Conservation (phyloP, 441 rosid species). For the Aleurites moluccanus region DNA sequence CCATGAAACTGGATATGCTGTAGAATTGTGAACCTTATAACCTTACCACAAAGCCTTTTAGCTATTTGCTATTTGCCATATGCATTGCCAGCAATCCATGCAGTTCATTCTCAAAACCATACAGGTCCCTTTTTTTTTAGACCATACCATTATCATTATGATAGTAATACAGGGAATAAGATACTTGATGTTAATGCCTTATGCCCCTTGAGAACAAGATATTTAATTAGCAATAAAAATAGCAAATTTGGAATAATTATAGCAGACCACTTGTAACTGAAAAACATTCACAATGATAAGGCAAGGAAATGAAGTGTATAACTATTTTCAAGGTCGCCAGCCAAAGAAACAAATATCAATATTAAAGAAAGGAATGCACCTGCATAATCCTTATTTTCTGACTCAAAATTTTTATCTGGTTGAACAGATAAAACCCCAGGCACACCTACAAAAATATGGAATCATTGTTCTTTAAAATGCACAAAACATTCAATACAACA, state of each 20-base stretch:
- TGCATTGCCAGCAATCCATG: neutral
- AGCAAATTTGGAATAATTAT: neutral
- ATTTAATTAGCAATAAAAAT: neutral
- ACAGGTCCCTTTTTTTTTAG: neutral
- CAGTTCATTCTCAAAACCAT: neutral
- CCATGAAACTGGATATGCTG: neutral
- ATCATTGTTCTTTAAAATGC: constrained; percentile 17
- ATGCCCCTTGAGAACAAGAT: neutral
- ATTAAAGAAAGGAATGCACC: constrained; percentile 38
- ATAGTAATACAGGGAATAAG: neutral
- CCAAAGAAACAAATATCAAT: constrained; percentile 5
- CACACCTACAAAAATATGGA: constrained; percentile 49
- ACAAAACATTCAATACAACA: constrained; percentile 11
- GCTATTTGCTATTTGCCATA: neutral
- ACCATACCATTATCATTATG: neutral
- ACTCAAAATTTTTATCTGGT: constrained; percentile 59
- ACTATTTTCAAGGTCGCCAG: neutral
- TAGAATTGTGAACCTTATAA: neutral
- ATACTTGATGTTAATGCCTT: neutral
- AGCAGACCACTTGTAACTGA: neutral
- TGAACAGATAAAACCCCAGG: constrained; percentile 86
- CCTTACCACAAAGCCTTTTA: neutral
- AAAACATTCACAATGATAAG: neutral
- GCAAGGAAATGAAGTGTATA: neutral
- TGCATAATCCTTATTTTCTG: constrained; percentile 64